phyloP scores from a whole-genome alignment of 345 rosid species.

The Rhodamnia argentea region DNA sequence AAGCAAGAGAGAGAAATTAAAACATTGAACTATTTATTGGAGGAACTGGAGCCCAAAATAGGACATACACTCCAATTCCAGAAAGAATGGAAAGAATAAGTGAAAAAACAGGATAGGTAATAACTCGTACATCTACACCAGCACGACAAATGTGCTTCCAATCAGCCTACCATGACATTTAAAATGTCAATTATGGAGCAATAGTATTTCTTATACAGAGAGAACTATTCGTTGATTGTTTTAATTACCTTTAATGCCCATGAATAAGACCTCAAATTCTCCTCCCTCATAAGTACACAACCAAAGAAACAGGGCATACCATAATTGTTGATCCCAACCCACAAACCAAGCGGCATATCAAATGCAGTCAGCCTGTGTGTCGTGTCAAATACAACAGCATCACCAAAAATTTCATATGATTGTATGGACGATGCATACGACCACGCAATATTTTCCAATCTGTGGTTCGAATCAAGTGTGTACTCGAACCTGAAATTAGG shows the following conservation, averaged over 20 bases:
- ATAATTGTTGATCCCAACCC: constrained; percentile 89
- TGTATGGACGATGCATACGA: constrained; percentile 84
- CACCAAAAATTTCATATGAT: constrained; percentile 82
- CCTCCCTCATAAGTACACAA: constrained; percentile 79
- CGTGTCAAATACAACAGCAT: constrained; percentile 88
- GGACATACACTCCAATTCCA: not conserved
- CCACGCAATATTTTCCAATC: constrained; percentile 87
- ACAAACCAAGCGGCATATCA: constrained; percentile 98
- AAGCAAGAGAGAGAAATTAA: not conserved
- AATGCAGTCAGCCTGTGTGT: constrained; percentile 84
- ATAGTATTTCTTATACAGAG: not conserved
- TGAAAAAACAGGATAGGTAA: not conserved
- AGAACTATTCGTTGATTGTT: not conserved
- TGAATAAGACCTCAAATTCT: constrained; percentile 64
- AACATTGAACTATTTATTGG: not conserved
- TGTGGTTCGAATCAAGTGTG: constrained; percentile 48
- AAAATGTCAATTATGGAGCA: not conserved
- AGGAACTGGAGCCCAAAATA: not conserved
- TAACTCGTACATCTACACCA: not conserved
- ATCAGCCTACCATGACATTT: too few relatives aligned
- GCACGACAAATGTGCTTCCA: not conserved
- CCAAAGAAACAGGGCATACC: constrained; percentile 98
- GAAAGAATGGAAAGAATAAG: not conserved
- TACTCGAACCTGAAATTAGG: constrained; percentile 84
- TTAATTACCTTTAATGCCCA: constrained; percentile 90